phyloP scores from a whole-genome alignment of 2,329 filamentous ascomycete genomes.

The Blumeria graminis region DNA sequence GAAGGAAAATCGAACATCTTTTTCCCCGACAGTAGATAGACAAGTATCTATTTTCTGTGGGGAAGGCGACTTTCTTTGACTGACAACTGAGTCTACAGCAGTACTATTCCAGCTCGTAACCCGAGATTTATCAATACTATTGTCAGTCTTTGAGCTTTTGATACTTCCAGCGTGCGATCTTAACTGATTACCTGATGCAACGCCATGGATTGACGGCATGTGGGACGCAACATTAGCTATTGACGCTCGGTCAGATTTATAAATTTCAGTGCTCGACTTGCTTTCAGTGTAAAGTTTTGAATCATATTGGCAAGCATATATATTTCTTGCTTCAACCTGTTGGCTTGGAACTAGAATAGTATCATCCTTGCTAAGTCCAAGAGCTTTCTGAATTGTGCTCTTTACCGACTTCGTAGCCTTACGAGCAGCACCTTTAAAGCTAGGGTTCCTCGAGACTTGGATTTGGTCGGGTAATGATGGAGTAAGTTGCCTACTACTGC shows the following conservation, averaged over 20 bases:
- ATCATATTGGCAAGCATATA: constrained; percentile 8
- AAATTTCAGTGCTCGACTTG: constrained; percentile 10
- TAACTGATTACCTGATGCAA: constrained; percentile 22
- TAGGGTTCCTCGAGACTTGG: constrained; percentile 13
- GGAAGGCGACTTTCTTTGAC: constrained; percentile 9
- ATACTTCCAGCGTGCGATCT: constrained; percentile 30
- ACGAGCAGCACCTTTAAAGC: constrained; percentile 27
- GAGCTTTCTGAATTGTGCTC: constrained; percentile 33
- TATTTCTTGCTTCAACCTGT: constrained; percentile 23
- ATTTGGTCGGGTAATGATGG: background rate
- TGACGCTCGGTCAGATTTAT: constrained; percentile 19
- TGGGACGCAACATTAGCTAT: constrained; percentile 25
- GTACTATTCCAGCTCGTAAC: constrained; percentile 53
- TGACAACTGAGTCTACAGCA: constrained; percentile 26
- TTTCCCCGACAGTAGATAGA: constrained; percentile 40
- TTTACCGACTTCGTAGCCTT: constrained; percentile 38
- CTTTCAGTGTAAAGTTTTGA: no score
- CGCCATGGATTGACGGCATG: constrained; percentile 25
- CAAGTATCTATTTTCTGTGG: constrained; percentile 23
- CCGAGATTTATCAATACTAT: constrained; percentile 30
- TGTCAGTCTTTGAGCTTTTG: constrained; percentile 21
- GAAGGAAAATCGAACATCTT: constrained; percentile 20
- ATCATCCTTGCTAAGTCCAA: constrained; percentile 20
- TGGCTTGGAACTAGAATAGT: constrained; percentile 22
- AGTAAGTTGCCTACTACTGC: constrained; percentile 5